These are phyloP conservation scores for Forsythia viridissima DNA, from an alignment of 257 asterid species.

Conservation along the genomic window DNA sequence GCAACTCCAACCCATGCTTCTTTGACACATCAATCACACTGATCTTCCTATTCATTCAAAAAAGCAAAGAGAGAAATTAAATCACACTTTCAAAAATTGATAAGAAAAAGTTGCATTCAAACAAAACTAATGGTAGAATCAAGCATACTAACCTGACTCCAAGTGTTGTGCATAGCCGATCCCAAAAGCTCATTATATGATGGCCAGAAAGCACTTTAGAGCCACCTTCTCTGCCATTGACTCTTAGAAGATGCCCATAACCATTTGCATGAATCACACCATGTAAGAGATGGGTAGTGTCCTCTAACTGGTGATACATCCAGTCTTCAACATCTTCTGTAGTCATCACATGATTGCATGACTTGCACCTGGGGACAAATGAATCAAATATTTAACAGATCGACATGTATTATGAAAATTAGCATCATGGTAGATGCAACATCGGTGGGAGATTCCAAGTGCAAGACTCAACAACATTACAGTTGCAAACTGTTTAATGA, in stretches of 20 bases:
- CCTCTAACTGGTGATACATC: conserved; percentile 90
- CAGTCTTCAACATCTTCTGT: conserved; percentile 90
- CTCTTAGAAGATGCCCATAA: conserved; percentile 91
- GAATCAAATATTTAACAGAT: neutral
- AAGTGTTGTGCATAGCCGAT: conserved; percentile 71
- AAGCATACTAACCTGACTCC: conserved; percentile 66
- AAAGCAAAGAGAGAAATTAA: neutral
- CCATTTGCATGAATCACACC: conserved; percentile 91
- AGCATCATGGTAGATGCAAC: neutral
- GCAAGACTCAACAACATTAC: no score
- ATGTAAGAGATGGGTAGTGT: conserved; percentile 80
- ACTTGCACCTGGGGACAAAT: conserved; percentile 61
- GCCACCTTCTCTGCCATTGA: conserved; percentile 97
- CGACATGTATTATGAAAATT: neutral
- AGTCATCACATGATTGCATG: conserved; percentile 80
- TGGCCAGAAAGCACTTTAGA: conserved; percentile 80
- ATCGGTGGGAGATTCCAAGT: neutral
- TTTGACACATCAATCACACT: conserved; percentile 97
- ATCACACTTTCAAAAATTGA: neutral
- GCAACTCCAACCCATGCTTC: conserved; percentile 83
- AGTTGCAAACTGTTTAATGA: neutral
- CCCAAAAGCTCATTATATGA: conserved; percentile 88
- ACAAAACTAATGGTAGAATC: neutral
- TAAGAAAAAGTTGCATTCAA: neutral
- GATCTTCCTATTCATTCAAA: conserved; percentile 53